A percentile compares a stretch with the other conserved stretches of the same genome.
Evolutionary conservation across 805 yeast genomes (phyloP).

Genomic region (Tetrapisispora nanseiensis): DNA sequence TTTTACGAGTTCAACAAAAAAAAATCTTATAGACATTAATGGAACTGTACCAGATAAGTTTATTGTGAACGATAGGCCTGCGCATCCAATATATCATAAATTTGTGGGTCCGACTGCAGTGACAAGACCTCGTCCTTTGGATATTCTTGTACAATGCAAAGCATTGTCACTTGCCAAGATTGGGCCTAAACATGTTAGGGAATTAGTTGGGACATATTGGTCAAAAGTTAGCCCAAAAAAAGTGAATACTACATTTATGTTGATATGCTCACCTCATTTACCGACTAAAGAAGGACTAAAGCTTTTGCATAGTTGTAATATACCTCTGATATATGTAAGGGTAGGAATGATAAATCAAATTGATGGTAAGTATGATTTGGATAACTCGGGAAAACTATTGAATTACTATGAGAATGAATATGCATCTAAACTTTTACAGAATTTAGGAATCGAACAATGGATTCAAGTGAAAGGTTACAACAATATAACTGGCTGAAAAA

Average conservation of each 20-base stretch:
- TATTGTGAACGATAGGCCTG: conserved; percentile 10
- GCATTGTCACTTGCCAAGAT: conserved; percentile 22
- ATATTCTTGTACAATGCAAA: conserved; percentile 27
- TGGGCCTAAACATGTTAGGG: conserved; percentile 26
- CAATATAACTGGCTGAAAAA: background rate
- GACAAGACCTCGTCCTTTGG: conserved; percentile 7
- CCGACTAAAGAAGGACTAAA: conserved; percentile 24
- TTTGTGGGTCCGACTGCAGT: conserved; percentile 3
- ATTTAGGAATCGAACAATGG: conserved; percentile 24
- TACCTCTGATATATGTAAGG: conserved; percentile 26
- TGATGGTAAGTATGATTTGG: conserved; percentile 15
- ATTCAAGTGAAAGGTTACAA: conserved; percentile 14
- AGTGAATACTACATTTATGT: conserved; percentile 15
- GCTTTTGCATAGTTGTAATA: conserved; percentile 18
- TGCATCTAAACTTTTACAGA: conserved; percentile 19
- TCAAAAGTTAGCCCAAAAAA: conserved; percentile 13
- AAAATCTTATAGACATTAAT: conserved; percentile 2
- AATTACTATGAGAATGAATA: conserved; percentile 27
- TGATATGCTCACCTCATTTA: conserved; percentile 28
- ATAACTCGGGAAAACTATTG: conserved; percentile 19
- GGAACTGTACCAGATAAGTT: conserved; percentile 10
- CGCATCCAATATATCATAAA: conserved; percentile 17
- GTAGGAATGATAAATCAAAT: conserved; percentile 14
- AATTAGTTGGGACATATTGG: conserved; percentile 24
- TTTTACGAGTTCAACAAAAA: conserved; percentile 6